Base-by-base conservation (phyloP, 441 rosid genomes). In the Gossypium schwendimanii region DNA sequence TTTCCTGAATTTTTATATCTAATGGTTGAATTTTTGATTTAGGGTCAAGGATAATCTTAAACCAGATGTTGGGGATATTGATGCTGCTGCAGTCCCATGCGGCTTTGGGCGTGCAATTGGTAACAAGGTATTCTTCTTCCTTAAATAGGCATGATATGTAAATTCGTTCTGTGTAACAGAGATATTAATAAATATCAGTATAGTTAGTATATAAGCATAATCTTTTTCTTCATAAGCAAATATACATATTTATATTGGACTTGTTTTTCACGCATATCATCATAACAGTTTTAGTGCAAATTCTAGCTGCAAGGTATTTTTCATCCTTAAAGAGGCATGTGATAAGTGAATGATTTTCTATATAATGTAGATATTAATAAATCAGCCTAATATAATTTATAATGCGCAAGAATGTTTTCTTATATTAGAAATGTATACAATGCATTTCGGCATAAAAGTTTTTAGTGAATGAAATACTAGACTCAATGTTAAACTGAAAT, bases 61-160 rank as follows among this genome's bases (percentile, higher is more conserved):
- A 69, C 80, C 85, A 66, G 81, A 84, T 10, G 88, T 86, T 65
- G 94, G 94, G 69, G 94, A 89, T 74, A 81, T 89, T 26, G 94
- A 87, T 14, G 92, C 82, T 70, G 91, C 89, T 44, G 94, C 92
- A 41, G 94, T 89, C 79, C 89, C 94, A 28, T 89, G 94, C 76
- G 94, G 94, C 57, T 87, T 89, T 73, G 94, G 92, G 31, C 89
- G 91, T 54, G 89, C 94, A 31, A 80, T 89, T 81, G 94, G 94
- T 76, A 89, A 89, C 77, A 89, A 89, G 94, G 94, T 89, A 73
- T 68, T 33, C 2, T 18, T 70, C 18, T 39, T 55, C 33, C 17
- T 53, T 53, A 28, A 36, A 20, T 70, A 12, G 53, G 18, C 50
- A 70, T 70, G 14, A 3, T 20, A 52, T 63, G 26, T 36, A 23